Conservation (phyloP, 331 rosid species). For the Quercus phellos region DNA sequence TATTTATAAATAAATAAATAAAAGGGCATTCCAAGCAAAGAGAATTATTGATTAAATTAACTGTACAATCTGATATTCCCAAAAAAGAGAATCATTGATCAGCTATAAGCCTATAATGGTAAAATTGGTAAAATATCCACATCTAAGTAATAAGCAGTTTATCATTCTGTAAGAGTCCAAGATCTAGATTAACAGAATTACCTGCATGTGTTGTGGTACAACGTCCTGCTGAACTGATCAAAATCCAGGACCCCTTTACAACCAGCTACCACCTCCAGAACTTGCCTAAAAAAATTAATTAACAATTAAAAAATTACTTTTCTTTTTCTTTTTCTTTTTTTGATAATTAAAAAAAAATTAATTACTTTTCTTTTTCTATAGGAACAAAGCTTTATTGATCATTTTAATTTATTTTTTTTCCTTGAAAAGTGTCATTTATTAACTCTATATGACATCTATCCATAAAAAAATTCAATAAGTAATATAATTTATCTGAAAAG, state of each 20-base stretch:
- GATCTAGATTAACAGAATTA: constrained; percentile 8
- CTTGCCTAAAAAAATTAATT: constrained; percentile 51
- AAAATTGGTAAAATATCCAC: neutral
- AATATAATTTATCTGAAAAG: neutral
- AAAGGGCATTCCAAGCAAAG: neutral
- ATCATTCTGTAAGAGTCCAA: constrained; percentile 3
- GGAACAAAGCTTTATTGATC: neutral
- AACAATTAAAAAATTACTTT: neutral
- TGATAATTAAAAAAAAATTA: too few relatives aligned
- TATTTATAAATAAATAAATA: neutral
- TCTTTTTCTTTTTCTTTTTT: too few relatives aligned
- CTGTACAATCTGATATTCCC: neutral
- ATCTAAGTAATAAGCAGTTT: neutral
- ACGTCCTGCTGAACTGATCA: constrained; percentile 58
- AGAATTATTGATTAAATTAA: neutral
- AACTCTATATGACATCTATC: neutral
- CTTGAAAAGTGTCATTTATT: neutral
- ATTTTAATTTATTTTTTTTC: neutral
- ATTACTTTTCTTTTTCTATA: neutral
- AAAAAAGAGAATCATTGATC: neutral
- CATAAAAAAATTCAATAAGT: neutral
- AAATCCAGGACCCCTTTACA: constrained; percentile 63
- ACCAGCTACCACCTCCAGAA: constrained; percentile 90
- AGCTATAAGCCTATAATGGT: neutral
- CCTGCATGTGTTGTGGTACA: constrained; percentile 93